Percentiles rank a stretch among this genome's conserved stretches.
Conservation (phyloP, 2,329 filamentous ascomycete species). For the Periconia macrospinosa region DNA sequence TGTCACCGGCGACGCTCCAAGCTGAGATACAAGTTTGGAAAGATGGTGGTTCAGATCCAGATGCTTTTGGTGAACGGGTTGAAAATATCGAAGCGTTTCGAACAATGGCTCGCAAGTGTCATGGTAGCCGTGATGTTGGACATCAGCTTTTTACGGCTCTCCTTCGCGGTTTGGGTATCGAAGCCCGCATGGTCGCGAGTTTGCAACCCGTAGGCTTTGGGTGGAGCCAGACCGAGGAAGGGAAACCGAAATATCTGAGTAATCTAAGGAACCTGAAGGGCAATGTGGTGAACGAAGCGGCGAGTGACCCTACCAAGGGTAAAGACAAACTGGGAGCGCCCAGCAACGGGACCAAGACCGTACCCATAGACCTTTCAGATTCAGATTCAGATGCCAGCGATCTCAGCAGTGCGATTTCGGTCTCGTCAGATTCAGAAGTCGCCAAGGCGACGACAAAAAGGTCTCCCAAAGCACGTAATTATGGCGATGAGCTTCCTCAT, state of each 20-base stretch:
- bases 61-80: slow-evolving; percentile 76
- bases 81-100: slow-evolving; percentile 69
- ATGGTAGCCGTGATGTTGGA: slow-evolving; percentile 84
- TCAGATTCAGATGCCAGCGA: slow-evolving; percentile 53
- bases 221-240: slow-evolving; percentile 85
- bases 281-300: background rate
- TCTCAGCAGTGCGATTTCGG: slow-evolving; percentile 47
- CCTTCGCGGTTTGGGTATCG: slow-evolving; percentile 76
- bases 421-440: slow-evolving; percentile 54
- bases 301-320: slow-evolving; percentile 4
- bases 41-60: slow-evolving; percentile 62
- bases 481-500: slow-evolving; percentile 76
- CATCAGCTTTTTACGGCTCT: slow-evolving; percentile 89
- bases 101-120: slow-evolving; percentile 66
- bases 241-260: slow-evolving; percentile 52
- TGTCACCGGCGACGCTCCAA: slow-evolving; percentile 73
- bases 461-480: slow-evolving; percentile 50
- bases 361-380: slow-evolving; percentile 51
- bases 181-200: slow-evolving; percentile 80
- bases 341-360: slow-evolving; percentile 28
- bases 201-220: slow-evolving; percentile 87
- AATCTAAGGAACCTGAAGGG: slow-evolving; percentile 15
- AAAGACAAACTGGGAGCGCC: slow-evolving; percentile 4
- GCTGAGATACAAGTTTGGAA: slow-evolving; percentile 72
- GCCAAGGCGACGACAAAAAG: slow-evolving; percentile 55